phyloP scores from a whole-genome alignment of 2,329 filamentous ascomycete species.

The Cordyceps cicadae region DNA sequence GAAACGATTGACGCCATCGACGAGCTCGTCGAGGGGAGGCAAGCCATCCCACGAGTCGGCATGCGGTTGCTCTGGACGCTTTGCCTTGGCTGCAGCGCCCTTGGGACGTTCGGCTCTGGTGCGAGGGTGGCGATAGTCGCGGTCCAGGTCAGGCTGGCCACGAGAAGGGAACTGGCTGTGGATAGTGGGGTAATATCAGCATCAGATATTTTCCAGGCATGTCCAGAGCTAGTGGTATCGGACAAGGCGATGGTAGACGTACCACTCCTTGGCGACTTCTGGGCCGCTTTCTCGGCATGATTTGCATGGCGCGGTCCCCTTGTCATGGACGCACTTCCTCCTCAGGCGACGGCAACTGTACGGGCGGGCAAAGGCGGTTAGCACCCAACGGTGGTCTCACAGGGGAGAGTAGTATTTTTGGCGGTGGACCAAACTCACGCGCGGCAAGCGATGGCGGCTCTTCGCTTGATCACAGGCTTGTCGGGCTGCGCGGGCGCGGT shows the following conservation, averaged over 20 bases:
- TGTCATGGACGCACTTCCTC: slow-evolving; percentile 47
- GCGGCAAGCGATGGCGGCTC: slow-evolving; percentile 45
- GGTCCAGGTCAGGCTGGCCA: slow-evolving; percentile 46
- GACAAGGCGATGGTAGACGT: slow-evolving; percentile 16
- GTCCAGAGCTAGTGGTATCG: background rate
- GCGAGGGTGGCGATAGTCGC: slow-evolving; percentile 48
- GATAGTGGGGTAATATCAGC: background rate
- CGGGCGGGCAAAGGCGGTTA: background rate
- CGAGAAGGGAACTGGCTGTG: slow-evolving; percentile 43
- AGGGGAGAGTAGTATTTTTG: background rate
- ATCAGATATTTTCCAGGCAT: background rate
- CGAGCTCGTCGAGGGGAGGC: slow-evolving; percentile 39
- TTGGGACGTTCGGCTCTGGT: slow-evolving; percentile 40
- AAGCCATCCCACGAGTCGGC: slow-evolving; percentile 41
- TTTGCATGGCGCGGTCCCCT: slow-evolving; percentile 40
- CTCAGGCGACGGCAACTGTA: slow-evolving; percentile 47
- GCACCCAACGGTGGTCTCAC: background rate
- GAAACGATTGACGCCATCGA: slow-evolving; percentile 46
- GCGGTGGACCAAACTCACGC: slow-evolving; percentile 31
- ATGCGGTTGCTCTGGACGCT: slow-evolving; percentile 13
- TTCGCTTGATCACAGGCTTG: slow-evolving; percentile 33
- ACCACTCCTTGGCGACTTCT: slow-evolving; percentile 40
- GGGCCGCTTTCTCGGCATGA: slow-evolving; percentile 44
- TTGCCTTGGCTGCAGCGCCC: slow-evolving; percentile 29
- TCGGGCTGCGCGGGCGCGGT: background rate